Evolutionary conservation across 2,329 filamentous ascomycete genomes (phyloP), one percentile per base, ranked within the genome.

Genomic region (Fusarium goolgardi): DNA sequence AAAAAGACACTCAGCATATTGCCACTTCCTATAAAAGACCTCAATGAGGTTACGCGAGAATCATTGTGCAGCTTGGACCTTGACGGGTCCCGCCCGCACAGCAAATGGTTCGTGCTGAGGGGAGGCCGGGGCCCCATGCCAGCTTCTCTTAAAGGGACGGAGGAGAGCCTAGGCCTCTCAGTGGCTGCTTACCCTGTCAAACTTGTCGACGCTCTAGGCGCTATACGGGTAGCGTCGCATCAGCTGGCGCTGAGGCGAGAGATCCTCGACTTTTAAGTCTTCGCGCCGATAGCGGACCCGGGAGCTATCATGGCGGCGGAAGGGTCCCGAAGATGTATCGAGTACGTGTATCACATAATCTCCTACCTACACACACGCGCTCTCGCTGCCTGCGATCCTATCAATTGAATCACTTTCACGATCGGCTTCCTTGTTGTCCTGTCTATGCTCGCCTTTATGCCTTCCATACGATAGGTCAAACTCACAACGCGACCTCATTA

Each of bases 271-370:
- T 39, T 57, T 25, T 57, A 37, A 55, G 29, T 37, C 53, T 21
- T 29, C 31, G 29, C 29, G 51, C 67, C 64, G 68, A 71, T 71
- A 69, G 61, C 68, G 68, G 68, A 66, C 47, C 34, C 9, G 47
- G 47, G 45, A n/a, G 58, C 20, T 27, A 41, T 46, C 55, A 32
- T 59, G 56, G 55, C 63, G 56, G 51, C 54, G 45, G 45, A 65
- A 59, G 43, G 27, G 47, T 39, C 39, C 54, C 49, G 21, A 39
- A 49, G 47, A 46, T 49, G 46, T 61, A 59, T 27, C 41, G 32
- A 49, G 27, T 55, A 32, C 31, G 37, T 23, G 43, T 49, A 65
- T 55, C 54, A 55, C 50, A 53, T 44, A 41, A 47, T 32, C 44
- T 41, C 25, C 21, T 34, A 29, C 31, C 51, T 27, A 39, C 31